These are phyloP conservation scores for Aspergillus aculeatinus DNA, from an alignment of 2,329 filamentous ascomycete genomes.

Conservation along the genomic window DNA sequence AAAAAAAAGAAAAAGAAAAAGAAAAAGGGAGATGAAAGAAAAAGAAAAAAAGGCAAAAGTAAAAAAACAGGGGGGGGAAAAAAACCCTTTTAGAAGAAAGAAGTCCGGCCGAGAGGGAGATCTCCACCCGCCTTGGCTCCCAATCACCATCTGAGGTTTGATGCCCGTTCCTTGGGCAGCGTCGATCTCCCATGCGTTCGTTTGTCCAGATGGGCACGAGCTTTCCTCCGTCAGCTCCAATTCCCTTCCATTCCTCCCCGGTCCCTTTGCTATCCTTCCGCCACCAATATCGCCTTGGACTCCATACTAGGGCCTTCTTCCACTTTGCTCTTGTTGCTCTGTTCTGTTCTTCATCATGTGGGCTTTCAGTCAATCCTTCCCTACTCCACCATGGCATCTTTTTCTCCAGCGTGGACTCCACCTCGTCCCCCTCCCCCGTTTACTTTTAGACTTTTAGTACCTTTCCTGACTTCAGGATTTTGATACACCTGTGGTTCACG, in stretches of 20 bases:
- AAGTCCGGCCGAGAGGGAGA: constrained; percentile 6
- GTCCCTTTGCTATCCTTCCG: background rate
- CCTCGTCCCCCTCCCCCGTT: background rate
- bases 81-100: constrained; percentile 5
- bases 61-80: background rate
- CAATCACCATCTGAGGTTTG: background rate
- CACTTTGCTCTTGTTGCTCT: background rate
- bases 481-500: background rate
- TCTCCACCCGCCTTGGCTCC: constrained; percentile 4
- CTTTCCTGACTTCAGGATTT: background rate
- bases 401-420: background rate
- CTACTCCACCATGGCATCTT: constrained; percentile 3
- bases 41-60: background rate
- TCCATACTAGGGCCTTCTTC: background rate
- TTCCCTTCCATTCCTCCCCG: background rate
- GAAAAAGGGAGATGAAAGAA: no score
- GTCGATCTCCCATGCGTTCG: constrained; percentile 18
- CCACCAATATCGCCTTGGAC: background rate
- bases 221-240: constrained; percentile 6
- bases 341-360: background rate
- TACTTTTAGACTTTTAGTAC: background rate
- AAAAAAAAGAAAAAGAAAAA: no score
- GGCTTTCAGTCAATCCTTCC: background rate
- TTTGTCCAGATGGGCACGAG: constrained; percentile 20
- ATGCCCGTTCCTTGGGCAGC: constrained; percentile 18